phyloP scores from a whole-genome alignment of 2,329 filamentous ascomycete species.

The Byssochlamys sp. region DNA sequence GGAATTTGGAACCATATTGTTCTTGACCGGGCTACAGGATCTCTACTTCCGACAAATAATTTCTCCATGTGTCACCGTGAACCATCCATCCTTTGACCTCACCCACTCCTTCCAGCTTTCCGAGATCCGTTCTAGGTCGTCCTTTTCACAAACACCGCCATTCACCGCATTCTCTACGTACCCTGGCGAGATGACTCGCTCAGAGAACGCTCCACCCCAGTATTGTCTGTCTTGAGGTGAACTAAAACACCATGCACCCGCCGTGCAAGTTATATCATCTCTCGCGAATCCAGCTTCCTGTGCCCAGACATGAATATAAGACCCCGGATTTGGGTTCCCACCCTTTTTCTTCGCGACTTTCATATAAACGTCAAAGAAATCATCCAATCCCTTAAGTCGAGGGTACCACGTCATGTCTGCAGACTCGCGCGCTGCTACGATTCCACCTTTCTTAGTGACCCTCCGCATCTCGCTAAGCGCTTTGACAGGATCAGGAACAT shows the following conservation, averaged over 20 bases:
- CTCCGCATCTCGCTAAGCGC: constrained; percentile 48
- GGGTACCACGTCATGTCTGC: constrained; percentile 26
- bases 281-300: constrained; percentile 14
- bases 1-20: not conserved
- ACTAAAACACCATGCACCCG: constrained; percentile 7
- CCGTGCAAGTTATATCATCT: constrained; percentile 10
- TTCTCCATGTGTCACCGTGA: constrained; percentile 8
- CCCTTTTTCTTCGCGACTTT: constrained; percentile 9
- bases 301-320: constrained; percentile 16
- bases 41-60: constrained; percentile 7
- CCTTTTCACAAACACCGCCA: constrained; percentile 10
- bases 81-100: constrained; percentile 9
- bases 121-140: constrained; percentile 12
- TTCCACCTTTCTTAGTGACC: constrained; percentile 43
- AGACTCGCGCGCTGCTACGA: constrained; percentile 42
- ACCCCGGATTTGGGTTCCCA: constrained; percentile 11
- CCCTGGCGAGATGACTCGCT: constrained; percentile 11
- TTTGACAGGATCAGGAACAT: constrained; percentile 43
- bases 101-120: constrained; percentile 14
- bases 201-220: constrained; percentile 3
- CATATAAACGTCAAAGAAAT: constrained; percentile 15
- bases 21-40: not conserved
- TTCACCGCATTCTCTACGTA: constrained; percentile 11
- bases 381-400: constrained; percentile 14
- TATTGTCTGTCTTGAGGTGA: constrained; percentile 4